Base-by-base conservation (phyloP, 805 yeast species). In the Ogataea nitratoaversa region DNA sequence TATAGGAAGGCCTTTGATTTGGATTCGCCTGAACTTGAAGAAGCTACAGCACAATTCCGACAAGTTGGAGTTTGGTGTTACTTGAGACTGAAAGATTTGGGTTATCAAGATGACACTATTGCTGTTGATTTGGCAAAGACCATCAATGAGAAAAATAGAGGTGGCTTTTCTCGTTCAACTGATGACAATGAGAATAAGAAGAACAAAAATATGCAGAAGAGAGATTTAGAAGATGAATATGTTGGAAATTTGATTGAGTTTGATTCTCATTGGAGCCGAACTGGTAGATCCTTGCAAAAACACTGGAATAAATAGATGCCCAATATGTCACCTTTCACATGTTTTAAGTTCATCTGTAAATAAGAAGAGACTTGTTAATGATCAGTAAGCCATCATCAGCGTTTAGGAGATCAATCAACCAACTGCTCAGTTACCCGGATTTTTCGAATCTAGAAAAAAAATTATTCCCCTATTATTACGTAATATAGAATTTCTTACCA, bases 11-110 rank as follows among this genome's bases (percentile, higher is more conserved):
- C 53, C 1, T 30, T 40, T 7, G n/a, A 27, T 8, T 8, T 36
- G 3, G 16, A 43, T 11, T 41, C 54, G 3, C 38, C 19, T 5
- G 48, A 44, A 29, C 18, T 44, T 4, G 36, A 36, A 4, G 37
- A 33, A n/a, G 43, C 48, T 3, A 40, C 44, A 34, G 34, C n/a
- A 5, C 48, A 48, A 17, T 31, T 47, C 8, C 30, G 34, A n/a
- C 12, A 34, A 8, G 45, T 55, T 13, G 48, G 56, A 5, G 23
- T 37, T 2, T 60, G 63, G 65, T 53, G 57, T 29, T 46, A 46
- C 30, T 29, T 32, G 8, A 47, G 49, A 31, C 37, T 52, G 19
- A 33, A 39, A 23, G 38, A 39, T n/a, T 22, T 50, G 9, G 56
- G 56, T 8, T 37, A 34, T 16, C n/a, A 41, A 16, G 44, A 50